Evolutionary conservation across 2,329 filamentous ascomycete species (phyloP).

Genomic region (Aspergillus japonicus): DNA sequence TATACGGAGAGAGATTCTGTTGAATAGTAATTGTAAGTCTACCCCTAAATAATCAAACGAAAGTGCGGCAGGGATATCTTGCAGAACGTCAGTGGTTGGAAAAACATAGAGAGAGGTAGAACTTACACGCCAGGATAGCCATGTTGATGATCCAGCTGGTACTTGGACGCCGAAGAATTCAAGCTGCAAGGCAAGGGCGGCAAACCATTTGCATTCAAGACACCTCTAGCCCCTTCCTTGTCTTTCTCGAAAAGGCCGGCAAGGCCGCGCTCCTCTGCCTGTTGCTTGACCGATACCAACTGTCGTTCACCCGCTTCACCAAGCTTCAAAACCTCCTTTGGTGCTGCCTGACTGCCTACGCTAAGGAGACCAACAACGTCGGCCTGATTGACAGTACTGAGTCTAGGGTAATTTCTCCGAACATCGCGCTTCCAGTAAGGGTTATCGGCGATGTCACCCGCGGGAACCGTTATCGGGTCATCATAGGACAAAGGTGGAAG

Average conservation of each 20-base stretch:
- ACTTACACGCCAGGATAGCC: slow-evolving; percentile 70
- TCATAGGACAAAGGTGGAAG: slow-evolving; percentile 70
- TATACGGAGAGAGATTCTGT: not conserved
- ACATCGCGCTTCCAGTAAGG: slow-evolving; percentile 94
- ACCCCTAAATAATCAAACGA: slow-evolving; percentile 34
- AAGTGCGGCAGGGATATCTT: slow-evolving; percentile 49
- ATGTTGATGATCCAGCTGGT: slow-evolving; percentile 65
- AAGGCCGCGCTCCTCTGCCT: slow-evolving; percentile 70
- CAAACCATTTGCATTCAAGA: slow-evolving; percentile 73
- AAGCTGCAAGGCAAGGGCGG: slow-evolving; percentile 82
- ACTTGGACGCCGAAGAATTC: slow-evolving; percentile 53
- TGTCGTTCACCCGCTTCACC: slow-evolving; percentile 70
- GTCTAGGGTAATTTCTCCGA: slow-evolving; percentile 76
- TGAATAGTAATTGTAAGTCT: not conserved
- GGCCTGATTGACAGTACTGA: slow-evolving; percentile 76
- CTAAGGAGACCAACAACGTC: slow-evolving; percentile 82
- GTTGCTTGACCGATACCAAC: slow-evolving; percentile 72
- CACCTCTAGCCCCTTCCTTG: slow-evolving; percentile 52
- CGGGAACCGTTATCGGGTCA: slow-evolving; percentile 80
- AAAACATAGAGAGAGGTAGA: slow-evolving; percentile 9
- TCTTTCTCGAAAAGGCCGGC: slow-evolving; percentile 71
- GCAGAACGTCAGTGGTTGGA: slow-evolving; percentile 17
- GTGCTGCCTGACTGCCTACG: slow-evolving; percentile 76
- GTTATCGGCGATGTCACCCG: slow-evolving; percentile 85
- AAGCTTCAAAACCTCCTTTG: slow-evolving; percentile 72